A percentile compares a stretch with the other conserved stretches of the same genome.
Conservation (phyloP, 2,329 filamentous ascomycete species). For the Phialophora macrospora region DNA sequence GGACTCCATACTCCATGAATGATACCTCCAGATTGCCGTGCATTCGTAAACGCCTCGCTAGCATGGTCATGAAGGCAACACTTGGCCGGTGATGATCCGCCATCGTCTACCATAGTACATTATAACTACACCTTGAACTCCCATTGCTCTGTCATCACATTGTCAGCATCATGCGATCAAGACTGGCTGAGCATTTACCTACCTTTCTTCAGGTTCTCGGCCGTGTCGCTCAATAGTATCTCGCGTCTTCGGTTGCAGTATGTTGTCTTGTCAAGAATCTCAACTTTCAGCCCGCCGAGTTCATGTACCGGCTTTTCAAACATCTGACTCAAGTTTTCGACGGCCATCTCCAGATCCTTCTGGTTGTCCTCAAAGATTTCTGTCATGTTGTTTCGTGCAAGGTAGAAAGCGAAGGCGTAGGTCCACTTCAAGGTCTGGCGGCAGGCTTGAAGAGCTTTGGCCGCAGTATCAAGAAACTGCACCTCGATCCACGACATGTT, state of each 20-base stretch:
- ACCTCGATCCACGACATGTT: conserved; percentile 99
- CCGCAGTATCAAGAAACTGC: conserved; percentile 92
- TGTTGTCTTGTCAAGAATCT: conserved; percentile 97
- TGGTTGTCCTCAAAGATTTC: conserved; percentile 99
- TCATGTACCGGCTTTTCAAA: conserved; percentile 96
- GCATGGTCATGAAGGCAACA: conserved; percentile 4
- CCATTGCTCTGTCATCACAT: conserved; percentile 48
- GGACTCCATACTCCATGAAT: conserved; percentile 10
- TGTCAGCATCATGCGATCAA: not conserved
- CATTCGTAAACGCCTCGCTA: conserved; percentile 28
- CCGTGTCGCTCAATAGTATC: conserved; percentile 89
- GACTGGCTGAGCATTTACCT: conserved; percentile 46
- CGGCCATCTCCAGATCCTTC: conserved; percentile 95
- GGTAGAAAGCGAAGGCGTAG: conserved; percentile 96
- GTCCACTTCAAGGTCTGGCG: conserved; percentile 99
- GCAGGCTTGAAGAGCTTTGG: conserved; percentile 90
- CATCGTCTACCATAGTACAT: conserved; percentile 18
- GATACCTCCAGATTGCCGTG: conserved; percentile 20
- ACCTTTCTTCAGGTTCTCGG: conserved; percentile 88
- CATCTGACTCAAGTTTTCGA: conserved; percentile 97
- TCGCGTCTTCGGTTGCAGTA: conserved; percentile 94
- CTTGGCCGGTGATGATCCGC: conserved; percentile 2
- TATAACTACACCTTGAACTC: conserved; percentile 53
- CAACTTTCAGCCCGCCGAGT: conserved; percentile 83
- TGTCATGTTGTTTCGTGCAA: conserved; percentile 92